Evolutionary conservation across 208 protist genomes (phyloP).

Genomic region (Herpetomonas samuelpessoai): DNA sequence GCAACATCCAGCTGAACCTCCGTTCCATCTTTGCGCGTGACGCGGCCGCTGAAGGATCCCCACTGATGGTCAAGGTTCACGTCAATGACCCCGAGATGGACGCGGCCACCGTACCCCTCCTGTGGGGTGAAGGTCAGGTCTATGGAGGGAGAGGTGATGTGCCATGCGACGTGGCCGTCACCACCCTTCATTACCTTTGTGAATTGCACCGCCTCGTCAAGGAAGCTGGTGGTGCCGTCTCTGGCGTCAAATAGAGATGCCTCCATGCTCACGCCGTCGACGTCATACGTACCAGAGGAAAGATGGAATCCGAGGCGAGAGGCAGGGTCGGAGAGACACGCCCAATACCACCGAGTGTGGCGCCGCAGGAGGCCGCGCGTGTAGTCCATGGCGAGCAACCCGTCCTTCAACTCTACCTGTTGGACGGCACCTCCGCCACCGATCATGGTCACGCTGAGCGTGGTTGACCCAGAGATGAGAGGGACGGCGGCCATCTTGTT

Average conservation of each 20-base stretch:
- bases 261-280: conserved; percentile 30
- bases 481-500: conserved; percentile 32
- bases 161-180: conserved; percentile 6
- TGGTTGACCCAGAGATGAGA: conserved; percentile 7
- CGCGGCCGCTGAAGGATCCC: conserved; percentile 29
- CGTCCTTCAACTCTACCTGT: conserved; percentile 3
- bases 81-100: conserved; percentile 21
- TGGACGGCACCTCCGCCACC: background rate
- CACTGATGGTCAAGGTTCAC: conserved; percentile 38
- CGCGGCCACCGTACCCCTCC: conserved; percentile 24
- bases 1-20: conserved; percentile 17
- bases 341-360: conserved; percentile 39
- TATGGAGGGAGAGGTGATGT: conserved; percentile 14
- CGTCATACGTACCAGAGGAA: conserved; percentile 34
- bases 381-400: conserved; percentile 40
- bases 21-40: conserved; percentile 9
- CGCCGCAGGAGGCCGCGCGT: conserved; percentile 40
- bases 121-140: conserved; percentile 21
- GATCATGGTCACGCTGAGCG: background rate
- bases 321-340: conserved; percentile 17
- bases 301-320: conserved; percentile 36
- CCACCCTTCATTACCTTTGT: conserved; percentile 3
- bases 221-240: conserved; percentile 8
- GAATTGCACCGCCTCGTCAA: conserved; percentile 24
- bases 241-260: conserved; percentile 20